Percentiles rank a stretch among this genome's conserved stretches.
These are phyloP conservation scores for Claviceps fusiformis DNA, from an alignment of 2,329 filamentous ascomycete genomes.

Conservation along the genomic window DNA sequence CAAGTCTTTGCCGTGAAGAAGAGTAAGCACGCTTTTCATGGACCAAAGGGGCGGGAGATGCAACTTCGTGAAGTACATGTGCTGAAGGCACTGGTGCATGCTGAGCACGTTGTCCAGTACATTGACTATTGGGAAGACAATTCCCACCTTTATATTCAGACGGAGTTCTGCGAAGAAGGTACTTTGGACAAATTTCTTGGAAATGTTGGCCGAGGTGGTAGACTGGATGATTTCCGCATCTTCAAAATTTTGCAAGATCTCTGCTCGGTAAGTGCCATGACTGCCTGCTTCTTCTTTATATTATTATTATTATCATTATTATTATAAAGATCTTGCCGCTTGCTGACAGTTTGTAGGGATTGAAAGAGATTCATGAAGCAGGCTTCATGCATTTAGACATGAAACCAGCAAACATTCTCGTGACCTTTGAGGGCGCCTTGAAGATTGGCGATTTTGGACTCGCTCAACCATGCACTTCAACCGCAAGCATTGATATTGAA, in stretches of 20 bases:
- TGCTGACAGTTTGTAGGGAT: conserved; percentile 42
- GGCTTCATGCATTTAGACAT: conserved; percentile 78
- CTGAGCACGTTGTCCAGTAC: conserved; percentile 76
- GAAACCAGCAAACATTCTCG: conserved; percentile 74
- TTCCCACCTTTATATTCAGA: conserved; percentile 86
- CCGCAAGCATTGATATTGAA: conserved; percentile 69
- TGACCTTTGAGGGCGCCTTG: conserved; percentile 66
- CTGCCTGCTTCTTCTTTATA: background rate
- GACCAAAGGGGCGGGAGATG: conserved; percentile 63
- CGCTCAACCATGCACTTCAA: conserved; percentile 66
- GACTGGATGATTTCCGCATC: conserved; percentile 92
- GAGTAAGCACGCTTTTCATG: conserved; percentile 65
- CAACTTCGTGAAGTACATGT: conserved; percentile 77
- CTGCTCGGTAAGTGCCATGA: conserved; percentile 49
- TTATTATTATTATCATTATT: too few species aligned
- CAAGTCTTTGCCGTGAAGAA: conserved; percentile 89
- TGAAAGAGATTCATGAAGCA: conserved; percentile 79
- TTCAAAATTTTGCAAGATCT: conserved; percentile 95
- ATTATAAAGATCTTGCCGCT: too few species aligned
- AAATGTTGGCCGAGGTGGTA: conserved; percentile 68
- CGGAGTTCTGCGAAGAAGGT: conserved; percentile 90
- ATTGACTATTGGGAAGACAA: conserved; percentile 80
- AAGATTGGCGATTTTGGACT: conserved; percentile 83
- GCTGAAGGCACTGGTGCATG: conserved; percentile 60
- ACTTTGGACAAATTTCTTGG: conserved; percentile 76